Conservation (phyloP, 176 grass and related monocot genomes). For the Tillandsia leiboldiana region DNA sequence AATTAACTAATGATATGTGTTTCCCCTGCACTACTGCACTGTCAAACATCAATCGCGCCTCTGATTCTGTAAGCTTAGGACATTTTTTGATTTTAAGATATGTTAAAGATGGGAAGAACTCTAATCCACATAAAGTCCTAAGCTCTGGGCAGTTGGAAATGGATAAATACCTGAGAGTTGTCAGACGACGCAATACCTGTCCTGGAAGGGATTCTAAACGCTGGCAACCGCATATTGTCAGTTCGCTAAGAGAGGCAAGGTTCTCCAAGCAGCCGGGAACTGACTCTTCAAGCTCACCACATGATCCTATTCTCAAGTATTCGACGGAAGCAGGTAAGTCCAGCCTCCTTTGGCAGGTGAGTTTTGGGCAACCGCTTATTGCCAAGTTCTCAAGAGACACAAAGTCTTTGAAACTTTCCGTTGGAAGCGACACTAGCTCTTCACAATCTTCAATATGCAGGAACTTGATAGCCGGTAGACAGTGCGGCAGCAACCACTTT, state of each 20-base stretch:
- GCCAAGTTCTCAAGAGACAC: conserved; percentile 7
- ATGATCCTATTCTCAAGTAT: conserved; percentile 1
- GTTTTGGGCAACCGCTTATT: conserved; percentile 8
- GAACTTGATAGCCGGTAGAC: neutral
- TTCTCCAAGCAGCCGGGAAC: conserved; percentile 10
- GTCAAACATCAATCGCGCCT: neutral
- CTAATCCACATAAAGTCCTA: neutral
- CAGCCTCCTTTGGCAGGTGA: conserved; percentile 3
- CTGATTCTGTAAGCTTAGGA: conserved; percentile 5
- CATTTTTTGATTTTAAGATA: conserved; percentile 1
- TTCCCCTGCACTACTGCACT: neutral
- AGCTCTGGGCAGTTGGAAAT: neutral
- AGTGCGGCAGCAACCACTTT: neutral
- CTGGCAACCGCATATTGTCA: conserved; percentile 8
- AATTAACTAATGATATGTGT: neutral
- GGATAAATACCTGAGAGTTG: neutral
- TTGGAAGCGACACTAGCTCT: conserved; percentile 1
- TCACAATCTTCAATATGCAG: conserved; percentile 1
- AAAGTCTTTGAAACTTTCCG: conserved; percentile 2
- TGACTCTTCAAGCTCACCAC: conserved; percentile 16
- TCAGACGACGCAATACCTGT: neutral
- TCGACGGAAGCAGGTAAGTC: conserved; percentile 17
- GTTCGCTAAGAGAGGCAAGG: neutral
- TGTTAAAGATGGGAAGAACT: neutral
- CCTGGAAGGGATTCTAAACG: conserved; percentile 10